Evolutionary conservation across 148 eudicot genomes (phyloP), one percentile per base, ranked within the genome.

Genomic region (Rhododendron simsii): DNA sequence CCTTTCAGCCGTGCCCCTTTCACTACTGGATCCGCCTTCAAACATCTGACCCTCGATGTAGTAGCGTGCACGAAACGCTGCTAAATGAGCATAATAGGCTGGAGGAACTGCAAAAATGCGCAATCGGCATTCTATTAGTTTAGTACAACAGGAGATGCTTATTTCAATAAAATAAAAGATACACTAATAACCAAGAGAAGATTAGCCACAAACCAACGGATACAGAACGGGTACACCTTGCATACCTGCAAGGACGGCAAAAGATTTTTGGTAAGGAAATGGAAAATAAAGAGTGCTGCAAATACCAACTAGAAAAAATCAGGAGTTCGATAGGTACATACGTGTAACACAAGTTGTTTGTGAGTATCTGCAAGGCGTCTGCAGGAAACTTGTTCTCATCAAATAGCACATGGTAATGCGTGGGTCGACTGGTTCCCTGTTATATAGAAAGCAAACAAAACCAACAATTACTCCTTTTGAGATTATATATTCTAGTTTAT

Each of bases 371-470:
- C 15, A 96, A 87, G 2, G 79, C 86, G 89, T 96, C 98, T 0
- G 98, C 93, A 33, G 90, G 86, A 84, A 96, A 95, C 0, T 83
- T 78, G 87, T 96, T 96, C 84, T 96, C 99, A 82, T 96, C 99
- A 67, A 57, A 88, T 13, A 96, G 83, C 7, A 96, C 98, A 78
- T 96, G 99, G 76, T 96, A 96, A 86, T 96, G 98, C 0, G 97
- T 87, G 0, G 99, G 99, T 8, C 99, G 85, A 87, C 99, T 96
- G 0, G 99, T 96, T 4, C 99, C 99, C 99, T 96, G 83, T 44
- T 57, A 6, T 13, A 79, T 74, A 35, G 5, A 6, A 74, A 74
- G 78, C 45, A 74, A 74, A 33, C 78, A 74, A 74, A 37, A 74
- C 16, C 18, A 5, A 74, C 78, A 16, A 74, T 33, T 74, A 33